Evolutionary conservation across 306 rosid species (phyloP).

Genomic region (Leucaena leucocephala): DNA sequence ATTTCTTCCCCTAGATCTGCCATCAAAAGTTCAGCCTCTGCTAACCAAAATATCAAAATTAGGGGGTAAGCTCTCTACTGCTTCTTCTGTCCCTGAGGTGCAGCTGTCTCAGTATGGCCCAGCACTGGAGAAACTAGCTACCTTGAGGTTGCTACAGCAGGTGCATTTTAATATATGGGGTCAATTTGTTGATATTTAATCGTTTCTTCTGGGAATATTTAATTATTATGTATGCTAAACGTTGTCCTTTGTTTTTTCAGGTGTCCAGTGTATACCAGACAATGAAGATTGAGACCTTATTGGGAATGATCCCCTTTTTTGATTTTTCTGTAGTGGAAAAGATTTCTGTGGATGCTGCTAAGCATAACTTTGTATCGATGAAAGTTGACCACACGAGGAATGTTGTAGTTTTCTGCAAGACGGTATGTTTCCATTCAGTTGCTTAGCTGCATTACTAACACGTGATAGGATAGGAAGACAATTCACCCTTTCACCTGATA

Average conservation of each 20-base stretch:
- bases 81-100: constrained; percentile 92
- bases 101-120: constrained; percentile 82
- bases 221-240: neutral
- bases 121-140: constrained; percentile 76
- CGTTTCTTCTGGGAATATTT: neutral
- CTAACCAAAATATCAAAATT: constrained; percentile 69
- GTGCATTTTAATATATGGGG: constrained; percentile 40
- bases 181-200: neutral
- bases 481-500: neutral
- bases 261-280: constrained; percentile 87
- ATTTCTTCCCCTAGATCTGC: constrained; percentile 81
- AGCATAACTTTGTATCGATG: constrained; percentile 80
- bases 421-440: constrained; percentile 33
- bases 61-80: constrained; percentile 88
- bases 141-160: constrained; percentile 97
- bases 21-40: constrained; percentile 73
- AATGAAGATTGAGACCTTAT: constrained; percentile 76
- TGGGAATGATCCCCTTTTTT: constrained; percentile 84
- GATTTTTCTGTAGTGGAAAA: constrained; percentile 77
- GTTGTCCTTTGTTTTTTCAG: constrained; percentile 43
- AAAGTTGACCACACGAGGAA: constrained; percentile 86
- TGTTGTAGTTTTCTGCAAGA: constrained; percentile 52
- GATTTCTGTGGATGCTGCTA: constrained; percentile 91
- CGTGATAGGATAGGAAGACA: neutral
- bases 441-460: neutral